These are phyloP conservation scores for Penicillium goetzii DNA, from an alignment of 495 filamentous ascomycete genomes.

Conservation along the genomic window DNA sequence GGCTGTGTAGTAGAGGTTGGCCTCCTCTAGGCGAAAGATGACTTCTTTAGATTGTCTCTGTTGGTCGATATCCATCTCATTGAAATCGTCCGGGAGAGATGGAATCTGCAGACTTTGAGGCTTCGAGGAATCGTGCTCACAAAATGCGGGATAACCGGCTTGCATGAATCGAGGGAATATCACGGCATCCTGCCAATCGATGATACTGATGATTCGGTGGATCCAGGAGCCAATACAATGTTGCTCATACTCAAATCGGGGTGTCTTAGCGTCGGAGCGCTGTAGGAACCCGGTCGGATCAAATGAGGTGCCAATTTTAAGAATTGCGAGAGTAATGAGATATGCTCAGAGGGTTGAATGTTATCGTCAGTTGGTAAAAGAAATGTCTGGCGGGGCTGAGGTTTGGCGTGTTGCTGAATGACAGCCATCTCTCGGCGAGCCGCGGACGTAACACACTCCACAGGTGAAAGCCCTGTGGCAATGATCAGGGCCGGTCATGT, in stretches of 20 bases:
- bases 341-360: constrained; percentile 35
- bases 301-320: constrained; percentile 37
- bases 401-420: constrained; percentile 35
- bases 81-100: constrained; percentile 37
- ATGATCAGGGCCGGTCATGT: constrained; percentile 24
- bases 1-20: constrained; percentile 46
- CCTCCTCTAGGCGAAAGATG: constrained; percentile 38
- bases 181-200: constrained; percentile 41
- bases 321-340: constrained; percentile 35
- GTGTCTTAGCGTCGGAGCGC: constrained; percentile 36
- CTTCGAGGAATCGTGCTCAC: constrained; percentile 38
- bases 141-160: constrained; percentile 45
- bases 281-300: constrained; percentile 25
- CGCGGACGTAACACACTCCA: constrained; percentile 37
- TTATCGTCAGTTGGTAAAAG: constrained; percentile 38
- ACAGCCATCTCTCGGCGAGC: constrained; percentile 39
- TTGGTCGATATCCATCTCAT: constrained; percentile 32
- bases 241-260: constrained; percentile 40
- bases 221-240: constrained; percentile 37
- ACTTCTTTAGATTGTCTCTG: constrained; percentile 29
- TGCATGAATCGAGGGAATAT: constrained; percentile 41
- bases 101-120: constrained; percentile 39
- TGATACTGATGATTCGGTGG: constrained; percentile 39
- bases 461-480: constrained; percentile 34
- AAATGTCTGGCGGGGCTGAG: constrained; percentile 40